phyloP scores from a whole-genome alignment of 257 asterid genomes.

The Marsdenia floribunda region DNA sequence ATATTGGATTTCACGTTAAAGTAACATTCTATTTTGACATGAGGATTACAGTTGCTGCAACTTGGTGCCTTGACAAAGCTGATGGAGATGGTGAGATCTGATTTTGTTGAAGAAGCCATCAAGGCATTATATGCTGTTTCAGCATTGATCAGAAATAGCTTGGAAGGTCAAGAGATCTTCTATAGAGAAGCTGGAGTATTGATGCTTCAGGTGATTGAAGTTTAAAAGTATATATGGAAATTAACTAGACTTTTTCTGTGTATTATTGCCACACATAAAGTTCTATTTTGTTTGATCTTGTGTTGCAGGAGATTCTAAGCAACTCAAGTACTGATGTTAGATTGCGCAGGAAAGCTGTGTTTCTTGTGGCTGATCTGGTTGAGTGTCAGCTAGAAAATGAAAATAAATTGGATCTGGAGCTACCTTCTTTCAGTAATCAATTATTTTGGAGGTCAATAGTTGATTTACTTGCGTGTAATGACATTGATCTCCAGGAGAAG shows the following conservation, averaged over 20 bases:
- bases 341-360: conserved; percentile 54
- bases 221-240: conserved; percentile 15
- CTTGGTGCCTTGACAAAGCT: conserved; percentile 56
- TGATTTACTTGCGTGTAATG: conserved; percentile 46
- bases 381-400: conserved; percentile 44
- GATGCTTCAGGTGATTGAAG: conserved; percentile 69
- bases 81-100: conserved; percentile 57
- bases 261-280: not conserved
- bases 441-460: conserved; percentile 58
- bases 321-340: conserved; percentile 64
- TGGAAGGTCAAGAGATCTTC: conserved; percentile 54
- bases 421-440: conserved; percentile 48
- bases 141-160: conserved; percentile 65
- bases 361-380: conserved; percentile 64
- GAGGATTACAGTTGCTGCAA: conserved; percentile 54
- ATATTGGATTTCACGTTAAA: not conserved
- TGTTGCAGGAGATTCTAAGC: conserved; percentile 59
- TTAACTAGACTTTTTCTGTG: not conserved
- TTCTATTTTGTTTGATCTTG: not conserved
- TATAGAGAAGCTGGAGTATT: conserved; percentile 57
- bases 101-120: conserved; percentile 57
- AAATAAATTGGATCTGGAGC: conserved; percentile 17
- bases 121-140: conserved; percentile 81
- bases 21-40: conserved; percentile 15
- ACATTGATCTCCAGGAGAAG: conserved; percentile 92